Evolutionary conservation across 225 moss, liverwort and hornwort species (phyloP), one percentile per base, ranked within the genome.

Genomic region (Rhytidiadelphus loreus): DNA sequence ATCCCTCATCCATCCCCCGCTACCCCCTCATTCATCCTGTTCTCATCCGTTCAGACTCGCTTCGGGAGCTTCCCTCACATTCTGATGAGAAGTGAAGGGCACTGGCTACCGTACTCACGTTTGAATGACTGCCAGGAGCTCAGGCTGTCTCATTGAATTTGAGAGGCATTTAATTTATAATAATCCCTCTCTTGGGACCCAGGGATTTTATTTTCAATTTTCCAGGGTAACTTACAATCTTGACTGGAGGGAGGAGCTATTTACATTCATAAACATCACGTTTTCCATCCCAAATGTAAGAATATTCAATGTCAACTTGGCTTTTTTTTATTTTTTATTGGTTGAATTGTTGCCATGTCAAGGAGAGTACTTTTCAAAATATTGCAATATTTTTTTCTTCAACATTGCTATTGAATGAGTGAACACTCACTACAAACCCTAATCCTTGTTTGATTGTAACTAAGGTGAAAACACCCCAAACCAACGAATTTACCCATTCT

Each of bases 71-170:
- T 41, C 53, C 73, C 75, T 87, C 80, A 78, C 53, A 85, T 55
- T 41, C 85, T 77, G 55, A 77, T 82, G 81, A 83, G 85, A 84
- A 85, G 82, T 75, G 83, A 71, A 37, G 61, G 58, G 81, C 9
- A 9, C 71, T 56, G 85, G 83, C 52, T 52, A 8, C 69, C 60
- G 60, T 83, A 77, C 83, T 46, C 68, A 22, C 69, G 30, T 90
- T 88, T 81, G 75, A 85, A 90, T 90, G 80, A 80, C 85, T 85
- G 90, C 68, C 88, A 88, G 81, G 41, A 82, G 21, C 48, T 37
- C 87, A 60, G 59, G n/a, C 87, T 61, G 81, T 71, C 87, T 81
- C 72, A 71, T 91, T 89, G 86, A 89, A 89, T 79, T 87, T 66
- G 80, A 63, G 88, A 86, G 73, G 89, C 86, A 55, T 41, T 83